phyloP scores from a whole-genome alignment of 140 eudicot species.

The Flaveria floridana region DNA sequence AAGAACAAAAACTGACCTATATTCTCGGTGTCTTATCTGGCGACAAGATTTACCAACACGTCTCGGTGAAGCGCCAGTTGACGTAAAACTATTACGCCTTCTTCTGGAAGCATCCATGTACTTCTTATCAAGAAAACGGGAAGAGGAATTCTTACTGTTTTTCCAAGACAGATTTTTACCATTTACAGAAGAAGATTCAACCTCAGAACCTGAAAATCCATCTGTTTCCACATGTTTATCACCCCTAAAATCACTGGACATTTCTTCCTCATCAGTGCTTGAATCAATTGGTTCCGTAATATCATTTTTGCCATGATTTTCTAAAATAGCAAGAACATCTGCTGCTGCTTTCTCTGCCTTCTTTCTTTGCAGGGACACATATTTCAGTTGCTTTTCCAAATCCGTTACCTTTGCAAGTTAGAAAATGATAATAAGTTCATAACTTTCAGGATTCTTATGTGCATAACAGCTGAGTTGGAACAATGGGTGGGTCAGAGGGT shows the following conservation, averaged over 20 bases:
- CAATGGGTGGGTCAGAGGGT: not conserved
- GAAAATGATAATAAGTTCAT: not conserved
- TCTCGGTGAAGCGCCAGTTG: slow-evolving; percentile 56
- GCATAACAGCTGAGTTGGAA: not conserved
- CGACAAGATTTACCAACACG: slow-evolving; percentile 94
- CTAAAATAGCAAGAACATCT: slow-evolving; percentile 75
- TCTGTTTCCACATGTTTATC: slow-evolving; percentile 40
- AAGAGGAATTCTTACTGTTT: slow-evolving; percentile 54
- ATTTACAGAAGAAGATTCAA: slow-evolving; percentile 59
- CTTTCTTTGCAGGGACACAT: slow-evolving; percentile 69
- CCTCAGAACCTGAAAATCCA: slow-evolving; percentile 70
- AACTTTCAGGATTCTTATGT: not conserved
- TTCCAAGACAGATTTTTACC: slow-evolving; percentile 93
- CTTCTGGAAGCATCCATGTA: slow-evolving; percentile 59
- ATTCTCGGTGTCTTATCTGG: slow-evolving; percentile 65
- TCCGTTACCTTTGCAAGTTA: slow-evolving; percentile 58
- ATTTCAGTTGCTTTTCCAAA: slow-evolving; percentile 81
- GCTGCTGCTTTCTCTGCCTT: slow-evolving; percentile 89
- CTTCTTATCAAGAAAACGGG: slow-evolving; percentile 46
- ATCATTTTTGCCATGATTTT: slow-evolving; percentile 61
- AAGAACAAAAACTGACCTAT: slow-evolving; percentile 44
- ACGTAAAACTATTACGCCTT: slow-evolving; percentile 52
- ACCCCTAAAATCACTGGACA: slow-evolving; percentile 35
- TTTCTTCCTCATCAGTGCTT: slow-evolving; percentile 62
- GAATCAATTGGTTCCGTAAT: slow-evolving; percentile 67